A percentile compares a stretch with the other conserved stretches of the same genome.
Conservation (phyloP, 176 grass and related monocot species). For the Cymbopogon citratus region DNA sequence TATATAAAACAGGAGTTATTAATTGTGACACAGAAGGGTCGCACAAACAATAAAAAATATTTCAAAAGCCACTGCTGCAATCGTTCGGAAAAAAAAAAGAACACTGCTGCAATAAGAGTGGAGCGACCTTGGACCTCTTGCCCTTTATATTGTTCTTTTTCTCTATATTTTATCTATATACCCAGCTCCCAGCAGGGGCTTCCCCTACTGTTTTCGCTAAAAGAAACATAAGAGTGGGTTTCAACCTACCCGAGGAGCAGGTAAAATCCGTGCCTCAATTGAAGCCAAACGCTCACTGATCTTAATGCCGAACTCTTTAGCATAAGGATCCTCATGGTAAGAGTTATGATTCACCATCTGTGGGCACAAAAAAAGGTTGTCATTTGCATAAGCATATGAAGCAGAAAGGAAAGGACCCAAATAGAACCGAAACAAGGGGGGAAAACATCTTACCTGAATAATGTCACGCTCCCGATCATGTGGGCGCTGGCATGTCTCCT, state of each 20-base stretch:
- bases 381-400: conserved; percentile 20
- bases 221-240: not conserved
- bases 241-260: conserved; percentile 77
- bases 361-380: not conserved
- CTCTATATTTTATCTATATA: not conserved
- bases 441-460: conserved; percentile 45
- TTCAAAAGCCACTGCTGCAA: conserved; percentile 11
- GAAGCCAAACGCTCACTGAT: conserved; percentile 81
- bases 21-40: not conserved
- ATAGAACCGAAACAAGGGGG: not conserved
- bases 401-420: not conserved
- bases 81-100: no score
- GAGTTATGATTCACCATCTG: conserved; percentile 86
- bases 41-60: not conserved
- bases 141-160: not conserved
- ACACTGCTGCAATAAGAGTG: conserved; percentile 4
- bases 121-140: not conserved
- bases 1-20: not conserved
- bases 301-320: conserved; percentile 89
- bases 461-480: conserved; percentile 75
- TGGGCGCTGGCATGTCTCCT: conserved; percentile 82
- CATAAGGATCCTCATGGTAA: conserved; percentile 85
- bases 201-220: not conserved
- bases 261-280: conserved; percentile 85
- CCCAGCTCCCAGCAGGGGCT: not conserved